A percentile compares a stretch with the other conserved stretches of the same genome.
Evolutionary conservation across 495 filamentous ascomycete genomes (phyloP).

Genomic region (Choiromyces venosus): DNA sequence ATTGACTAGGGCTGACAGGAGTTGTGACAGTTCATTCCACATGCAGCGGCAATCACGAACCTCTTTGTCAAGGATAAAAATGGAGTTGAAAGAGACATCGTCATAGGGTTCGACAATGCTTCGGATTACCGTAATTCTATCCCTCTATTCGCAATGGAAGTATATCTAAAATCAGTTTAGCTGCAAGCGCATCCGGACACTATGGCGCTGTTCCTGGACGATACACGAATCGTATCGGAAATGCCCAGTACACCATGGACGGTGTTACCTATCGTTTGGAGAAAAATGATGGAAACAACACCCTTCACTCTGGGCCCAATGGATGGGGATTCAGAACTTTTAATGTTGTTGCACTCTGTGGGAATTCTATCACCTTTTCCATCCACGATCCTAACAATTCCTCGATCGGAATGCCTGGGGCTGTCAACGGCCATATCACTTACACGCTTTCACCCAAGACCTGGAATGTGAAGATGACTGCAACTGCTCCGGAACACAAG

Average conservation of each 20-base stretch:
- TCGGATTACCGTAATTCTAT: conserved; percentile 47
- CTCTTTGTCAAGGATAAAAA: conserved; percentile 55
- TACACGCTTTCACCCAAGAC: conserved; percentile 55
- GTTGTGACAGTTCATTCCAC: conserved; percentile 50
- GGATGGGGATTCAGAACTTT: conserved; percentile 56
- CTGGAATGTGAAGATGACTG: conserved; percentile 54
- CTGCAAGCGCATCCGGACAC: conserved; percentile 38
- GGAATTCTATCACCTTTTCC: conserved; percentile 71
- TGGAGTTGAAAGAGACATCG: conserved; percentile 52
- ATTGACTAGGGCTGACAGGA: not conserved
- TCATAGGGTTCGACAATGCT: conserved; percentile 52
- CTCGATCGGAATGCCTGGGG: conserved; percentile 66
- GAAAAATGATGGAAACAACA: conserved; percentile 55
- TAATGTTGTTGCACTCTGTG: conserved; percentile 55
- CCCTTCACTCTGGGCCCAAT: conserved; percentile 57
- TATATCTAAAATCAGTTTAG: conserved; percentile 48
- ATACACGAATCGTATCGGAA: conserved; percentile 55
- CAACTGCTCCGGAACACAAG: conserved; percentile 48
- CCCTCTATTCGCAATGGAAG: conserved; percentile 19
- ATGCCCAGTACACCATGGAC: conserved; percentile 52
- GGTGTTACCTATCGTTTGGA: conserved; percentile 49
- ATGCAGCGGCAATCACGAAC: conserved; percentile 54
- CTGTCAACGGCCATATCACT: conserved; percentile 65
- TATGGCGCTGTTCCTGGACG: conserved; percentile 53
- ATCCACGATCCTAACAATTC: conserved; percentile 61